phyloP scores from a whole-genome alignment of 208 protist species.

The Vickermania spadyakhi region DNA sequence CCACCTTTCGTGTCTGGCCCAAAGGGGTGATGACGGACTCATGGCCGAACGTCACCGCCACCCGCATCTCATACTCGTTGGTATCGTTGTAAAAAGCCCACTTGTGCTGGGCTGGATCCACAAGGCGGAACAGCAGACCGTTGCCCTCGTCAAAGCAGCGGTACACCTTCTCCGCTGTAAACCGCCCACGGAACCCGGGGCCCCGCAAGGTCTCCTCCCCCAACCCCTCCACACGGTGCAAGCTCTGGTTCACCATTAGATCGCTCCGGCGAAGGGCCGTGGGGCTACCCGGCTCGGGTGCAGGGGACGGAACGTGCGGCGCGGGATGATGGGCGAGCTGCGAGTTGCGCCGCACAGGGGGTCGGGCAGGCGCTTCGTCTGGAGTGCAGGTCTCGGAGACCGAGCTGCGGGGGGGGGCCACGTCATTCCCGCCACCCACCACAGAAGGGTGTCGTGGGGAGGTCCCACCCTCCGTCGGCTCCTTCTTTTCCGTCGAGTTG shows the following conservation, averaged over 20 bases:
- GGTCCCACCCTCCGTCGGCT: conserved; percentile 7
- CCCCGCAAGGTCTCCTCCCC: conserved; percentile 5
- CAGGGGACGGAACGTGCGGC: not conserved
- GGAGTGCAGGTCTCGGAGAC: too few relatives aligned
- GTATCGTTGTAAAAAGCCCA: conserved; percentile 85
- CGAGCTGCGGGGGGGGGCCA: too few relatives aligned
- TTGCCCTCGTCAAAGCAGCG: conserved; percentile 60
- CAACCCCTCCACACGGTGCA: not conserved
- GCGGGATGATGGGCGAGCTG: not conserved
- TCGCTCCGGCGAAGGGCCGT: not conserved
- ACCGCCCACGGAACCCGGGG: conserved; percentile 24
- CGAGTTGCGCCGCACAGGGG: not conserved
- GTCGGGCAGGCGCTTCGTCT: too few relatives aligned
- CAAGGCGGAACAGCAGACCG: conserved; percentile 67
- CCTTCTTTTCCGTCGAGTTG: conserved; percentile 21
- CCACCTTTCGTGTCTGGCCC: conserved; percentile 20
- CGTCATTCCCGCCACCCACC: too few relatives aligned
- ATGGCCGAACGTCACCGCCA: conserved; percentile 46
- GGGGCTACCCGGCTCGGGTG: not conserved
- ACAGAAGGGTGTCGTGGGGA: not conserved
- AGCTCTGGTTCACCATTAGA: not conserved
- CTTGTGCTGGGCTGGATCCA: conserved; percentile 31
- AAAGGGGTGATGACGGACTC: conserved; percentile 42
- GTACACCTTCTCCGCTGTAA: conserved; percentile 35
- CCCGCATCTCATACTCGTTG: conserved; percentile 40